Base-by-base conservation (phyloP, 257 asterid species). In the Coffea eugenioides region DNA sequence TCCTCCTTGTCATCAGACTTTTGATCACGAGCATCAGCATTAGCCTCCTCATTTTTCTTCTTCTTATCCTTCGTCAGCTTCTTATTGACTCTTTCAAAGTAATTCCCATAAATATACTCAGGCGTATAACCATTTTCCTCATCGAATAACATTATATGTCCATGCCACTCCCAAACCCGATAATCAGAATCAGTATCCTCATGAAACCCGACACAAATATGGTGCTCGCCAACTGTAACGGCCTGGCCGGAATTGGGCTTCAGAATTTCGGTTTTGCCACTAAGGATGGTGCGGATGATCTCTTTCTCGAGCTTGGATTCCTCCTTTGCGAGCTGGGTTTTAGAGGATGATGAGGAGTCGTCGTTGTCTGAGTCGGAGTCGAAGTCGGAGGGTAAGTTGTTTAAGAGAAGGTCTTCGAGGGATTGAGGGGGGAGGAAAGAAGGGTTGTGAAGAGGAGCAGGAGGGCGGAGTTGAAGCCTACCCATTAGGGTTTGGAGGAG, bases 151-250 rank as follows among this genome's bases (percentile, higher is more conserved):
- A 92, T 91, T 10, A 94, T 86, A 81, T 96, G 98, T 2, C 99
- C 99, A 46, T 94, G 99, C 99, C 99, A 96, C 85, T 96, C 99
- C 97, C 99, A 94, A 5, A 92, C 98, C 25, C 98, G 91, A 75
- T 92, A 91, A 85, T 90, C 97, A 11, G 97, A 91, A 61, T 85
- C 95, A 0, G 83, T 59, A 20, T 96, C 98, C 83, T 94, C 94
- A 34, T 92, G 97, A 86, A 90, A 94, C 67, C 97, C 97, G 3
- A 96, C 91, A 79, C 99, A 96, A 78, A 96, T 89, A 69, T 92
- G 99, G 79, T 96, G 99, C 82, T 91, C 98, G 13, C 97, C 93
- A 25, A 96, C 86, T 21, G 92, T 36, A 71, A 92, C 88, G 7
- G 97, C 97, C 83, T 96, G 97, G 39, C 98, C 98, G 10, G 98